A percentile compares a stretch with the other conserved stretches of the same genome.
phyloP scores from a whole-genome alignment of 768 basidiomycete species.

The Trametopsis cervina region DNA sequence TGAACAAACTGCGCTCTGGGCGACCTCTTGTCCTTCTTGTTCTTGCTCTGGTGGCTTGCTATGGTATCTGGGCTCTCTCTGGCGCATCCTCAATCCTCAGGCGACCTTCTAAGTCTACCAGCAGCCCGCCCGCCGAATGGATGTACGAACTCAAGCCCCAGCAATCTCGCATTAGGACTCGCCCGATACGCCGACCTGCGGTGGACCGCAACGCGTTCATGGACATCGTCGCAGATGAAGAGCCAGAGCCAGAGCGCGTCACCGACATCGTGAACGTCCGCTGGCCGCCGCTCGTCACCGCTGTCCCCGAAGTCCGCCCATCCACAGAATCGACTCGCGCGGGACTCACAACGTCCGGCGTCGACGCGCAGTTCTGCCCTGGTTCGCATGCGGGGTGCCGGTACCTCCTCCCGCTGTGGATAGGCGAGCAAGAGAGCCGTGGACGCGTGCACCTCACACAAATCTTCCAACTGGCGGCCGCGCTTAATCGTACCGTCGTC shows the following conservation, averaged over 20 bases:
- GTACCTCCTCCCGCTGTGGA: conserved; percentile 41
- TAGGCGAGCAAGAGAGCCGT: conserved; percentile 55
- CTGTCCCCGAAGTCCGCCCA: conserved; percentile 23
- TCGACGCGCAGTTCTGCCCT: conserved; percentile 21
- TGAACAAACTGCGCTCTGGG: no score
- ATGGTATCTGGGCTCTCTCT: no score
- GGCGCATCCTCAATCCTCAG: no score
- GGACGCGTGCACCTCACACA: conserved; percentile 50
- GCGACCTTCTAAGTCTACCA: no score
- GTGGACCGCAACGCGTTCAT: neutral
- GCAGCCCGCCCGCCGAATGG: neutral
- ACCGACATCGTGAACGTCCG: conserved; percentile 4
- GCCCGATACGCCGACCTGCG: neutral
- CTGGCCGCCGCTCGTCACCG: conserved; percentile 31
- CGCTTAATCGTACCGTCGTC: conserved; percentile 49
- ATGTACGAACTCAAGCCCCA: neutral
- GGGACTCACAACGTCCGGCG: conserved; percentile 7
- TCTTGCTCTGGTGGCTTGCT: no score
- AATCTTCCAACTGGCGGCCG: conserved; percentile 39
- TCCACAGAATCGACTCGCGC: neutral
- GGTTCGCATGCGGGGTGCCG: conserved; percentile 27
- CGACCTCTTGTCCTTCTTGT: no score
- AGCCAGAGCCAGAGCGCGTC: neutral
- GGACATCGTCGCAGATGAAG: neutral
- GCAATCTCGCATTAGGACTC: neutral